A percentile compares a stretch with the other conserved stretches of the same genome.
Evolutionary conservation across 73 alveolate genomes (phyloP).

Genomic region (Stentor roeselii): DNA sequence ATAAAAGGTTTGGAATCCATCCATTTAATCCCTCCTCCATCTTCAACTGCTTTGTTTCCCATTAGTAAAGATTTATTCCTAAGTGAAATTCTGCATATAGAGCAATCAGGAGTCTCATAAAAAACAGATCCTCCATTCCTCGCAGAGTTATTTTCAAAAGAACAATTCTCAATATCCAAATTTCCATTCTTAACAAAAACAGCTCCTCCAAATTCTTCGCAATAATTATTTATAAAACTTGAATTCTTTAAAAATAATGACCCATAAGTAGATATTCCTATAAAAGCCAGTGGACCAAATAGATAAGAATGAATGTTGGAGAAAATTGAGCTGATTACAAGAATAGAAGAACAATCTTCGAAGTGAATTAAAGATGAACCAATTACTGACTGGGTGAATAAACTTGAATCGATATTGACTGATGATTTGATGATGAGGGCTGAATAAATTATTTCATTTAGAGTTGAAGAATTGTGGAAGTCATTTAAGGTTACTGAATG

Average conservation of each 20-base stretch:
- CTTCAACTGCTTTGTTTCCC: background rate
- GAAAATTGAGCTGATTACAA: no score
- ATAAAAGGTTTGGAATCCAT: background rate
- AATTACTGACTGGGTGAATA: no score
- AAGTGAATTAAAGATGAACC: no score
- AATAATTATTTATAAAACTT: background rate
- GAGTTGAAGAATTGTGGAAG: no score
- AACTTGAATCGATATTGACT: no score
- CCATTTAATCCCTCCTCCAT: constrained; percentile 16
- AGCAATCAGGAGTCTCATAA: background rate
- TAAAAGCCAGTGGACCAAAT: no score
- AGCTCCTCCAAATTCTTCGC: background rate
- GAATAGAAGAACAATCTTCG: no score
- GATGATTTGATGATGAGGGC: no score
- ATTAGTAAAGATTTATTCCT: background rate
- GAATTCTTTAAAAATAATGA: background rate
- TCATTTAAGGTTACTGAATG: no score
- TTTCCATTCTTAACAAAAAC: background rate
- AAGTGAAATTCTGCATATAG: background rate
- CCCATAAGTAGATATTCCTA: no score
- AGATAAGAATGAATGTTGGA: no score
- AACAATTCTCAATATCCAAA: background rate
- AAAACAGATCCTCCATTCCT: background rate
- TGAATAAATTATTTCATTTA: no score
- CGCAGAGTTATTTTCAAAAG: background rate